Evolutionary conservation across 805 yeast genomes (phyloP), one percentile per base, ranked within the genome.

Genomic region (Suhomyces sp.): DNA sequence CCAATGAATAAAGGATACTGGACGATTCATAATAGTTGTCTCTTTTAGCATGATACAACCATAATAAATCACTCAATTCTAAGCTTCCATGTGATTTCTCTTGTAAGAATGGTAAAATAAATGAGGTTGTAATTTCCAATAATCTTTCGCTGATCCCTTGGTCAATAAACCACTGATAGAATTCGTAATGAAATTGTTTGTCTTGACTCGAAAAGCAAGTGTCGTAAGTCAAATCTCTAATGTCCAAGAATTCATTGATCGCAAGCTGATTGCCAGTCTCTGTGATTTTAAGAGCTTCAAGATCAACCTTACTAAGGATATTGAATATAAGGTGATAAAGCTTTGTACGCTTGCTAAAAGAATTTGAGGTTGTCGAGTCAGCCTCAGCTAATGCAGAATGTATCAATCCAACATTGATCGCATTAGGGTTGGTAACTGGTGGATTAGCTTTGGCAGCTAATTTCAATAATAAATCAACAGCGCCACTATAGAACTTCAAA

Each of bases 161-260:
- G 28, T 71, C 63, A 21, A 88, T 81, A 48, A 88, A 81, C 97
- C 98, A 93, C 56, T 87, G 91, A 58, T 93, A 93, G 45, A 93
- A 76, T 44, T 86, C 85, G 60, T 81, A 88, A 46, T 93, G 98
- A 72, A 93, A 93, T n/a, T 79, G 58, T 51, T 82, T 85, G 54
- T 93, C 98, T 28, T 76, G 70, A 35, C 81, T 81, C 12, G 76
- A 74, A 50, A 88, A 79, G 37, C 93, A 86, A 12, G 82, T 72
- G 6, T 75, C 73, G 56, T 90, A 90, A 20, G 93, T 77, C 26
- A 77, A 70, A 47, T 85, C 86, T 47, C 95, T 74, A 17, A 83
- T 58, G 41, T 76, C 77, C 13, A 74, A 65, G 44, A 74, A 71
- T 35, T 77, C 81, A 25, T 72, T 71, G 15, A 71, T 64, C 46